Percentiles rank a stretch among this genome's conserved stretches.
These are phyloP conservation scores for Elsinoe arachidis DNA, from an alignment of 2,329 filamentous ascomycete species.

Conservation along the genomic window DNA sequence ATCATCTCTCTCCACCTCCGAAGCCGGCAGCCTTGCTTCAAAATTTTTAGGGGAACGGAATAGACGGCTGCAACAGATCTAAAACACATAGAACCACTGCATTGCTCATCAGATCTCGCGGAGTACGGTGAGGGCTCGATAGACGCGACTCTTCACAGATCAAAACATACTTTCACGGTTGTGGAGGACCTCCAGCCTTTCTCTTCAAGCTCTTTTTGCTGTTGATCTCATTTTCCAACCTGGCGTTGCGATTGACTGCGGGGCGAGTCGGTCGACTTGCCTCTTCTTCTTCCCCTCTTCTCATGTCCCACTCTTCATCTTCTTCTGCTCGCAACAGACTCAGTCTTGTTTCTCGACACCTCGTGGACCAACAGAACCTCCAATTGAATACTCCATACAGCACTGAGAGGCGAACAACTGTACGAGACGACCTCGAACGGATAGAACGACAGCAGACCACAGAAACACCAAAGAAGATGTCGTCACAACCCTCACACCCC, in stretches of 20 bases:
- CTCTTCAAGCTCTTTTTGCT: neutral
- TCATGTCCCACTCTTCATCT: constrained; percentile 12
- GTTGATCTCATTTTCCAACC: neutral
- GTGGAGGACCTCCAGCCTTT: neutral
- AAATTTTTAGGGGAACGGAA: neutral
- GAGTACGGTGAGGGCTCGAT: neutral
- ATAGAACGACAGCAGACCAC: constrained; percentile 22
- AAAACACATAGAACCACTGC: neutral
- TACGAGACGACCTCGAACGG: constrained; percentile 47
- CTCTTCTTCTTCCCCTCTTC: constrained; percentile 9
- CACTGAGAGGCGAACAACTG: constrained; percentile 46
- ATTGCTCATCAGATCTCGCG: neutral
- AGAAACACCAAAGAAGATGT: constrained; percentile 40
- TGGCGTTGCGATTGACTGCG: constrained; percentile 13
- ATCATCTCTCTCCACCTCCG: neutral
- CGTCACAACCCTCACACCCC: constrained; percentile 50
- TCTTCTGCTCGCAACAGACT: constrained; percentile 34
- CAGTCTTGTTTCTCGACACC: constrained; percentile 53
- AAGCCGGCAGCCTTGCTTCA: neutral
- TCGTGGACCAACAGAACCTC: constrained; percentile 47
- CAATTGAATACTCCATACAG: constrained; percentile 57
- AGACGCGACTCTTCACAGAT: neutral
- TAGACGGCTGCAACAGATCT: constrained; percentile 10
- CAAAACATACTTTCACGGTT: neutral
- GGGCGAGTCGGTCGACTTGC: constrained; percentile 8